Base-by-base conservation (phyloP, 495 filamentous ascomycete genomes). In the Xylaria sp. region DNA sequence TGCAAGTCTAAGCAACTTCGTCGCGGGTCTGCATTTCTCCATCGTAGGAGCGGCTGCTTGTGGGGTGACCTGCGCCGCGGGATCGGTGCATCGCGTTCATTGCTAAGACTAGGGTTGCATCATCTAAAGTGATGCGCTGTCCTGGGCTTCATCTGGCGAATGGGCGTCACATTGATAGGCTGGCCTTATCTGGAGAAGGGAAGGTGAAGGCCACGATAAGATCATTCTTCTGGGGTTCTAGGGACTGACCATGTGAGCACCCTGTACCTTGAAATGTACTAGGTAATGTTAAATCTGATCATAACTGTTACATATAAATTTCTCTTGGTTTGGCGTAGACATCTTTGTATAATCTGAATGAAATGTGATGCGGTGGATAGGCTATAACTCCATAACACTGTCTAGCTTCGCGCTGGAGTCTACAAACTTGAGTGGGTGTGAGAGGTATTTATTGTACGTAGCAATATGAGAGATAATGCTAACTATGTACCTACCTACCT, bases 21-120 rank as follows among this genome's bases (percentile, higher is more conserved):
- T 44, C 61, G 6, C 17, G 21, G 61, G 35, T 12, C 61, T 63
- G 1, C 37, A 35, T 15, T 14, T 41, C 24, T 26, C 61, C 0
- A 63, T 63, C n/a, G 61, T 63, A 5, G 61, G n/a, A 29, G 61
- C 61, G 19, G 61, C 61, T 14, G 61, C 61, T 1, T 63, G 61
- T 63, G 37, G 37, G 3, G 31, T 63, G 11, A 37, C 61, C 12
- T 63, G 61, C 12, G 37, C 61, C 21, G 61, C 61, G 0, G 61
- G 35, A 3, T 63, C 61, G 5, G 35, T 44, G 7, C 41, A 44
- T 15, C 44, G 61, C 14, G 41, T 24, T 6, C 61, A 35, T 63
- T 63, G 61, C 37, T n/a, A 41, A 44, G 61, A 37, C 17, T 5
- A 41, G 35, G 37, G 50, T 12, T 21, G 61, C 41, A 63, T 63